A percentile compares a stretch with the other conserved stretches of the same genome.
Evolutionary conservation across 1,284 basidiomycete species (phyloP).

Genomic region (Pterula multifida): DNA sequence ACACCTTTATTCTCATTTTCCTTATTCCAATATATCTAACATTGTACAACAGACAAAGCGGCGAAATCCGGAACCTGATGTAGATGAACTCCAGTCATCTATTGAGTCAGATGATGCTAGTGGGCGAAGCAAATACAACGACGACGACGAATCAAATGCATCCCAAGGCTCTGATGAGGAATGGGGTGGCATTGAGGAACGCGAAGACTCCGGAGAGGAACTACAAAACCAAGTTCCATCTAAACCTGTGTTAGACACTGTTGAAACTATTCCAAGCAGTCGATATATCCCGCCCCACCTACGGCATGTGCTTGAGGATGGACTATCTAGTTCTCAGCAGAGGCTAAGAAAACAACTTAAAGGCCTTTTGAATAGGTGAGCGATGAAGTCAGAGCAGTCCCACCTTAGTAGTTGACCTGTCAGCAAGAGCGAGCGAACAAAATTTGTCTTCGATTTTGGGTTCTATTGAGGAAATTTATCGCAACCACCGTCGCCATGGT

Average conservation of each 20-base stretch:
- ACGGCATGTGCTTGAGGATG: constrained; percentile 24
- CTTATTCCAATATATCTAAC: not conserved
- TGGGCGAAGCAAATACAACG: constrained; percentile 11
- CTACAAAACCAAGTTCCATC: constrained; percentile 11
- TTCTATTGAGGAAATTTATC: constrained; percentile 71
- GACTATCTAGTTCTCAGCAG: constrained; percentile 36
- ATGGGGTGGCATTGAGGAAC: not conserved
- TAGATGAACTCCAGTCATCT: constrained; percentile 21
- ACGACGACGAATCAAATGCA: constrained; percentile 13
- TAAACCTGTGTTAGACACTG: too few species aligned
- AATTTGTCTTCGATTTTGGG: constrained; percentile 78
- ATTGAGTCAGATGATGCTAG: constrained; percentile 18
- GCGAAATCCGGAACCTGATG: constrained; percentile 5
- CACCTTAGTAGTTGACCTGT: constrained; percentile 5
- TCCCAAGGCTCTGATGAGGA: not conserved
- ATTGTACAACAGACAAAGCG: not conserved
- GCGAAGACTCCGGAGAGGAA: not conserved
- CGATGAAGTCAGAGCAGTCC: not conserved
- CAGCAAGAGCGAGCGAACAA: constrained; percentile 72
- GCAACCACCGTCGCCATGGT: constrained; percentile 76
- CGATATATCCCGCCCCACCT: constrained; percentile 59
- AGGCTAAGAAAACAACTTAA: constrained; percentile 77
- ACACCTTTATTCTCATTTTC: constrained; percentile 10
- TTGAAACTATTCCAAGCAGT: constrained; percentile 17
- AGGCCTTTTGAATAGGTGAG: constrained; percentile 77